phyloP scores from a whole-genome alignment of 192 early-diverging fungal genomes.

The Backusella morwellensis region DNA sequence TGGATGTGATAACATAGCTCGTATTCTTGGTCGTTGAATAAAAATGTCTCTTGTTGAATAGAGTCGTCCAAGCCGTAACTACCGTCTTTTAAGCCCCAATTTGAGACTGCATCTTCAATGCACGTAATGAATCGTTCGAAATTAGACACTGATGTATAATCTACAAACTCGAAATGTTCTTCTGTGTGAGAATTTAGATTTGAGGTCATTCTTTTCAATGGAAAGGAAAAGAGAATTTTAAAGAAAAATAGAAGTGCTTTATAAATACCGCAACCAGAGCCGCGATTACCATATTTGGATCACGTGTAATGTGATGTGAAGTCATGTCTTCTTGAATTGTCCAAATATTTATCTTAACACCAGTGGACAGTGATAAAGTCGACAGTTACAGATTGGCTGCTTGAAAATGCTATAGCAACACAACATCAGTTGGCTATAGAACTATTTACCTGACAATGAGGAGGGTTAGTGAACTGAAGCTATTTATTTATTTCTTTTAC shows the following conservation, averaged over 20 bases:
- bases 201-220: neutral
- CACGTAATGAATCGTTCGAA: slow-evolving; percentile 64
- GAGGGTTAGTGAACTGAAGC: too few relatives aligned
- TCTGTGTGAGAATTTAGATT: slow-evolving; percentile 33
- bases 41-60: slow-evolving; percentile 29
- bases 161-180: slow-evolving; percentile 73
- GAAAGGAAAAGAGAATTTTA: neutral
- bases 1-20: slow-evolving; percentile 41
- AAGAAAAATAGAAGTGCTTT: neutral
- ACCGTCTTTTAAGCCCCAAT: slow-evolving; percentile 59
- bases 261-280: neutral
- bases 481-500: too few relatives aligned
- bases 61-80: slow-evolving; percentile 34
- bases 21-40: slow-evolving; percentile 37
- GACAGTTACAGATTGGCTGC: too few relatives aligned
- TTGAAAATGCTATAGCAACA: too few relatives aligned
- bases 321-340: neutral
- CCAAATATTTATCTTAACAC: too few relatives aligned
- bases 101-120: slow-evolving; percentile 56
- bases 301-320: neutral
- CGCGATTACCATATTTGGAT: neutral
- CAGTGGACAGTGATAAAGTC: too few relatives aligned
- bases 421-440: too few relatives aligned
- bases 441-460: too few relatives aligned
- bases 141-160: slow-evolving; percentile 69